A percentile compares a stretch with the other conserved stretches of the same genome.
Conservation (phyloP, 2,329 filamentous ascomycete species). For the Nemania abortiva region DNA sequence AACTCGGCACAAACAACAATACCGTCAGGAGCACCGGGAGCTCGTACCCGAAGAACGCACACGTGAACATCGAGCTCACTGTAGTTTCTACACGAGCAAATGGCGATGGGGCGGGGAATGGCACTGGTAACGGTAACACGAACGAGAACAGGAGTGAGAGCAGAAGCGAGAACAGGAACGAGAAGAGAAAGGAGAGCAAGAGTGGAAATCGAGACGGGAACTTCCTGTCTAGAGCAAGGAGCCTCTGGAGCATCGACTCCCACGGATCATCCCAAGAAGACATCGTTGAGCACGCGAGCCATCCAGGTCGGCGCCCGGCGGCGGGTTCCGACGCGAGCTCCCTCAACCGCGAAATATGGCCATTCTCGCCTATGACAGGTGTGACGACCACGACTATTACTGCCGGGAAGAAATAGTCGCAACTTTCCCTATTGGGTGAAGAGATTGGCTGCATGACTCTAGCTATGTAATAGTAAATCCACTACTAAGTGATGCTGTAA, state of each 20-base stretch:
- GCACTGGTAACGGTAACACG: too few species aligned
- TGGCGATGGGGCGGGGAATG: background rate
- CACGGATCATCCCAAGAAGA: background rate
- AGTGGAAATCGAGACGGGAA: background rate
- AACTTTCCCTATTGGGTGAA: background rate
- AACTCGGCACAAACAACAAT: background rate
- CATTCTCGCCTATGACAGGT: background rate
- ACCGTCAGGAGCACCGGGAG: background rate
- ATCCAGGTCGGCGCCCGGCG: background rate
- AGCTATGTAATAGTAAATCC: too few species aligned
- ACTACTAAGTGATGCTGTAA: too few species aligned
- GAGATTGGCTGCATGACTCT: background rate
- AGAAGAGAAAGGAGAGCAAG: too few species aligned
- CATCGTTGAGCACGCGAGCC: background rate
- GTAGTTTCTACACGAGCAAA: background rate
- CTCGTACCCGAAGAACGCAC: background rate
- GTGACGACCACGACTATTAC: background rate
- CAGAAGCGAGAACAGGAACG: too few species aligned
- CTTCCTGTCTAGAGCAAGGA: background rate
- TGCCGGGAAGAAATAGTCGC: background rate
- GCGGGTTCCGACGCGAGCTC: background rate
- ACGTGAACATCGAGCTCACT: background rate
- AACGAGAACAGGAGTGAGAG: too few species aligned
- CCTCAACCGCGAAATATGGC: background rate
- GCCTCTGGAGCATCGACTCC: conserved; percentile 3